phyloP scores from a whole-genome alignment of 2,329 filamentous ascomycete genomes.

The Microcyclosporella mali region DNA sequence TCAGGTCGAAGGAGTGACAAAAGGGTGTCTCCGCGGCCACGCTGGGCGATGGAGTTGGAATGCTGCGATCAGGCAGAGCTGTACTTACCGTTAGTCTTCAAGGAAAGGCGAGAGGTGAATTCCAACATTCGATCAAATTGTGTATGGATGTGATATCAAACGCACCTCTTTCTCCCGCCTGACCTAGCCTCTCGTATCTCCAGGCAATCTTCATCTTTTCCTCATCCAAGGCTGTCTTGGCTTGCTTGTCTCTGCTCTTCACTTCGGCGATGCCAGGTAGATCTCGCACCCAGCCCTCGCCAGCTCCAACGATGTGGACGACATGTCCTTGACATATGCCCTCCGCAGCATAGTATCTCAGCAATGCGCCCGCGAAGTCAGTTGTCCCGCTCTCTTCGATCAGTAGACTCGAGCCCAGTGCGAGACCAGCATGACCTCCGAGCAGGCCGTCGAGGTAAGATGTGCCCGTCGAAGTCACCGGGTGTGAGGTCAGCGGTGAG shows the following conservation, averaged over 20 bases:
- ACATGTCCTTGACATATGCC: slow-evolving; percentile 86
- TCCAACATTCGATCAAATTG: slow-evolving; percentile 18
- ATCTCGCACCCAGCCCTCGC: slow-evolving; percentile 74
- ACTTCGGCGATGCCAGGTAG: slow-evolving; percentile 63
- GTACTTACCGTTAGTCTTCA: slow-evolving; percentile 21
- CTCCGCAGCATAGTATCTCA: slow-evolving; percentile 88
- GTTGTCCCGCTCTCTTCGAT: slow-evolving; percentile 88
- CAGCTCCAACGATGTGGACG: slow-evolving; percentile 76
- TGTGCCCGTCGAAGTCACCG: slow-evolving; percentile 86
- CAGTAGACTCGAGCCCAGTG: slow-evolving; percentile 72
- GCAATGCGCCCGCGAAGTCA: slow-evolving; percentile 78
- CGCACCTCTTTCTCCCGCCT: slow-evolving; percentile 63
- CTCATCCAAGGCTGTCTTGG: slow-evolving; percentile 35
- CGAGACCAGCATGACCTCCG: slow-evolving; percentile 77
- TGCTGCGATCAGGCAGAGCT: slow-evolving; percentile 26
- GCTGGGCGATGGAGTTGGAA: slow-evolving; percentile 6
- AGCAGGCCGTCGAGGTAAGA: slow-evolving; percentile 77
- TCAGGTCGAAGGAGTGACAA: slow-evolving; percentile 49
- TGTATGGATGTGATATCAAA: slow-evolving; percentile 13
- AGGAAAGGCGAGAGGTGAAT: neutral
- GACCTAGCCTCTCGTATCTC: slow-evolving; percentile 83
- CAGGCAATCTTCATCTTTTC: slow-evolving; percentile 99
- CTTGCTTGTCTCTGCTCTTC: slow-evolving; percentile 33
- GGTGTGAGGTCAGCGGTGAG: slow-evolving; percentile 79
- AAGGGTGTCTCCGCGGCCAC: slow-evolving; percentile 32